These are phyloP conservation scores for Camelina laxa DNA, from an alignment of 345 rosid genomes.

Conservation along the genomic window DNA sequence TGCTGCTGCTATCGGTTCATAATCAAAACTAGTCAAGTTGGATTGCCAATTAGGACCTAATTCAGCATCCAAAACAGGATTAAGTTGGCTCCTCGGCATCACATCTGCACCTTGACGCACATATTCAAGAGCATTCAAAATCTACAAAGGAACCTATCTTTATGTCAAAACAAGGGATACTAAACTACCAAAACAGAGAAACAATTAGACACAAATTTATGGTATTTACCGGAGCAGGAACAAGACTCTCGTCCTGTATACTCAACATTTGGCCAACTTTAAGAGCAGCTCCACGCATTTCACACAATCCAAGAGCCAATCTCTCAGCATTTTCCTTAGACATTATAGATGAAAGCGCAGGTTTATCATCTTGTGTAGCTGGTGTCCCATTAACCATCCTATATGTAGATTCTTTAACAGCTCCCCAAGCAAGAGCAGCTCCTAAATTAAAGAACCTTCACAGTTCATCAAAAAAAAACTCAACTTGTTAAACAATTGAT, in stretches of 20 bases:
- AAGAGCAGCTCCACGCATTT: constrained; percentile 99
- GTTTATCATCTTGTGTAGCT: constrained; percentile 55
- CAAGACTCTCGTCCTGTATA: constrained; percentile 95
- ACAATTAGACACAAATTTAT: not conserved
- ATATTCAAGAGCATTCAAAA: constrained; percentile 91
- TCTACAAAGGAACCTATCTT: constrained; percentile 52
- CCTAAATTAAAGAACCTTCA: constrained; percentile 98
- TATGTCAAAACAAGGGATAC: constrained; percentile 23
- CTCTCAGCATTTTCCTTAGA: constrained; percentile 94
- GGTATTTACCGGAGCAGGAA: constrained; percentile 87
- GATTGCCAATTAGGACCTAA: constrained; percentile 85
- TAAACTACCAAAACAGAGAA: not conserved
- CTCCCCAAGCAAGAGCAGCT: constrained; percentile 98
- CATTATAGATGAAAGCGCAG: constrained; percentile 71
- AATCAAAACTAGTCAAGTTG: constrained; percentile 84
- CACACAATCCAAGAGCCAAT: constrained; percentile 84
- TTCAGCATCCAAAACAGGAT: constrained; percentile 85
- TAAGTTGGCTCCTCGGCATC: constrained; percentile 93
- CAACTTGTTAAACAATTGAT: not conserved
- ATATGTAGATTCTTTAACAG: constrained; percentile 83
- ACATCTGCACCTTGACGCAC: constrained; percentile 99
- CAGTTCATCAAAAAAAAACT: constrained; percentile 45
- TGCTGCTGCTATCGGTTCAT: constrained; percentile 96
- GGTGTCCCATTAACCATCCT: constrained; percentile 81
- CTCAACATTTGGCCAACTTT: constrained; percentile 97